Percentiles rank a stretch among this genome's conserved stretches.
Evolutionary conservation across 2,329 filamentous ascomycete species (phyloP).

Genomic region (Setomelanomma holmii): DNA sequence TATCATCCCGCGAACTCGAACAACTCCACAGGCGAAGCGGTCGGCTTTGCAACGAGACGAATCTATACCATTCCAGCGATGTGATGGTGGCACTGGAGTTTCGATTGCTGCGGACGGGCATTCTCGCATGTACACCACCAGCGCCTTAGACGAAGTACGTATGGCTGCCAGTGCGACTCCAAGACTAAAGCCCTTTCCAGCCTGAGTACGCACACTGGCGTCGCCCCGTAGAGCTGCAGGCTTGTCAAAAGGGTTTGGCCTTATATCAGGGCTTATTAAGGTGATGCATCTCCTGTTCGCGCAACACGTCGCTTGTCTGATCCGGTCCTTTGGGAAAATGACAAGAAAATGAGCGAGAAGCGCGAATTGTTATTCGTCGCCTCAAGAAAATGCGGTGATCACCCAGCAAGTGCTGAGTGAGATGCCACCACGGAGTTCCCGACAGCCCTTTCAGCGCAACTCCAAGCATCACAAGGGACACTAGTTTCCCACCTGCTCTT

Average conservation of each 20-base stretch:
- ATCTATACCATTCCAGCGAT: too few relatives aligned
- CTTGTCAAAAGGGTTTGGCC: background rate
- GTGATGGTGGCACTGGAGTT: background rate
- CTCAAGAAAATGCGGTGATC: background rate
- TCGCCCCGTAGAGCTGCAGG: background rate
- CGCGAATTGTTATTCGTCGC: background rate
- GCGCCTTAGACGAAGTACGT: conserved; percentile 1
- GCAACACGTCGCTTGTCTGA: conserved; percentile 10
- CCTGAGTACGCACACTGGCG: conserved; percentile 5
- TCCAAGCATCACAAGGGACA: background rate
- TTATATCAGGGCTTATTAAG: conserved; percentile 4
- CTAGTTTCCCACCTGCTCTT: background rate
- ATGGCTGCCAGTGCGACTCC: background rate
- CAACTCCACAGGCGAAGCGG: conserved; percentile 7
- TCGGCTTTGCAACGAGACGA: background rate
- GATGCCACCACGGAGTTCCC: conserved; percentile 4
- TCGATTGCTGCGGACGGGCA: background rate
- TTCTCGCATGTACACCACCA: conserved; percentile 1
- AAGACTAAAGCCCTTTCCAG: background rate
- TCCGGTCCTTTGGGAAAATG: conserved; percentile 1
- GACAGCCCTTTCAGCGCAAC: conserved; percentile 2
- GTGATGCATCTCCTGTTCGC: conserved; percentile 6
- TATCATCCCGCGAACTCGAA: too few relatives aligned
- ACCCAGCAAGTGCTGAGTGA: conserved; percentile 5
- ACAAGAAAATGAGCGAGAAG: background rate